Conservation (phyloP, 345 rosid genomes). For the Aquilaria yunnanensis region DNA sequence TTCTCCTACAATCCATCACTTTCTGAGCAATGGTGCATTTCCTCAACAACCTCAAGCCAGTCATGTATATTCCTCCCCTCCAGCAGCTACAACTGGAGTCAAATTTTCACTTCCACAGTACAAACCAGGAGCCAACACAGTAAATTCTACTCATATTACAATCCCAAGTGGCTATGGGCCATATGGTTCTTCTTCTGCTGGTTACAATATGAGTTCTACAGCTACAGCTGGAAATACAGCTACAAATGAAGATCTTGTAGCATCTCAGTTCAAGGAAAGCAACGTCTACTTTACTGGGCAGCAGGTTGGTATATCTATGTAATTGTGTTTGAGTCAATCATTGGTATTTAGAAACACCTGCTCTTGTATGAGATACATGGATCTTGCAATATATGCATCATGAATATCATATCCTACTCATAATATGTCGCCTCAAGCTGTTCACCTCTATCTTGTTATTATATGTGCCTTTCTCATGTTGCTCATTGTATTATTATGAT, state of each 20-base stretch:
- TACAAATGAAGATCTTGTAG: slow-evolving; percentile 62
- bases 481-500: no score
- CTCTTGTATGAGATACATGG: no score
- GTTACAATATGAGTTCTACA: slow-evolving; percentile 64
- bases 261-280: slow-evolving; percentile 77
- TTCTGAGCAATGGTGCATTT: slow-evolving; percentile 69
- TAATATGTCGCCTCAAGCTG: no score
- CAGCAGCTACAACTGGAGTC: slow-evolving; percentile 57
- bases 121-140: slow-evolving; percentile 69
- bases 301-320: slow-evolving; percentile 45
- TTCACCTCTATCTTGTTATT: no score
- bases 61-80: slow-evolving; percentile 61
- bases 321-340: no score
- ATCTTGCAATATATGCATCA: no score
- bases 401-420: no score
- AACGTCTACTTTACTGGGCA: slow-evolving; percentile 66
- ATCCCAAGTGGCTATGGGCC: slow-evolving; percentile 78
- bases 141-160: slow-evolving; percentile 60
- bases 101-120: slow-evolving; percentile 76
- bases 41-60: slow-evolving; percentile 85
- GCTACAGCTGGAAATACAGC: slow-evolving; percentile 61
- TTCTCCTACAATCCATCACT: slow-evolving; percentile 72
- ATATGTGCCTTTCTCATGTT: no score
- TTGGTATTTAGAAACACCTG: no score
- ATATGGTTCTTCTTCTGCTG: slow-evolving; percentile 70